phyloP scores from a whole-genome alignment of 2,329 filamentous ascomycete genomes.

The Coniochaeta sp. region DNA sequence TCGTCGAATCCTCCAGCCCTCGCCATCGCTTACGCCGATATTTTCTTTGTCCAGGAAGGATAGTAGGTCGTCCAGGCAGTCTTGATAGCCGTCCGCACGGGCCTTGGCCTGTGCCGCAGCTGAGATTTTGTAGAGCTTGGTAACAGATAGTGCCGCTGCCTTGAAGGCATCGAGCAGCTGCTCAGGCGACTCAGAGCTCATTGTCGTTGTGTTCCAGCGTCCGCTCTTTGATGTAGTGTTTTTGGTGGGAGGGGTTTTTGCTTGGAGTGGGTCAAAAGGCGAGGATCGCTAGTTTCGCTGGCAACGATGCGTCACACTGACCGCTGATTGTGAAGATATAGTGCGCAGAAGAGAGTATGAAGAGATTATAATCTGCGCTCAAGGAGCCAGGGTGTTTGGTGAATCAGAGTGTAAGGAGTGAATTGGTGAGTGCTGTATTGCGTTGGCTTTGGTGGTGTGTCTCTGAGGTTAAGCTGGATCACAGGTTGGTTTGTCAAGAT shows the following conservation, averaged over 20 bases:
- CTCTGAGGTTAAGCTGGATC: background rate
- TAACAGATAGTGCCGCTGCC: constrained; percentile 85
- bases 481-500: background rate
- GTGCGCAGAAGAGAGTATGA: background rate
- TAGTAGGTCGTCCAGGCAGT: constrained; percentile 87
- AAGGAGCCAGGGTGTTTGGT: too few species aligned
- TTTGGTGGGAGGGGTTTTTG: constrained; percentile 2
- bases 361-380: background rate
- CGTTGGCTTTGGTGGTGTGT: background rate
- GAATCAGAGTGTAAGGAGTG: background rate
- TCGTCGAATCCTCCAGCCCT: constrained; percentile 55
- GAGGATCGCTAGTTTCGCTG: background rate
- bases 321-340: background rate
- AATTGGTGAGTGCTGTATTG: background rate
- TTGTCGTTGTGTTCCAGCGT: constrained; percentile 18
- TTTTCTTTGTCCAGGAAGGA: constrained; percentile 76
- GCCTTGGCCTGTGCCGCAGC: constrained; percentile 69
- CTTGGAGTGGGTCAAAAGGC: background rate
- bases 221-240: constrained; percentile 15
- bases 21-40: constrained; percentile 70
- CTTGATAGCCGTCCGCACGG: constrained; percentile 79
- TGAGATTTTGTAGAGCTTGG: constrained; percentile 91
- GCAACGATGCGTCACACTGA: background rate
- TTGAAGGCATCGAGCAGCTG: constrained; percentile 84
- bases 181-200: constrained; percentile 41